A percentile compares a stretch with the other conserved stretches of the same genome.
Evolutionary conservation across 1,284 basidiomycete genomes (phyloP).

Genomic region (Pisolithus thermaeus): DNA sequence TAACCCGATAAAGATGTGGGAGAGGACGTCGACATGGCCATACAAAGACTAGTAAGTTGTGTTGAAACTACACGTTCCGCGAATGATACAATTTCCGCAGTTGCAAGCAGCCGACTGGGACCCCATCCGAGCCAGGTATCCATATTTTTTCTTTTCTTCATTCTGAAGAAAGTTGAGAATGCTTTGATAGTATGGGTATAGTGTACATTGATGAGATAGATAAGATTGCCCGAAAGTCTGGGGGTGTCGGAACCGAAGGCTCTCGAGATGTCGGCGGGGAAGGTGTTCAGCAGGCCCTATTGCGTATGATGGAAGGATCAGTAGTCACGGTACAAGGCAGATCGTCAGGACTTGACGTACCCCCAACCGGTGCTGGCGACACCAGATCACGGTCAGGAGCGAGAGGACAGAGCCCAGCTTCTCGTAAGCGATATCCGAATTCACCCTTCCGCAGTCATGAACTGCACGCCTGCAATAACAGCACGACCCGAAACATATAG

Average conservation of each 20-base stretch:
- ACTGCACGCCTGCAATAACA: constrained; percentile 20
- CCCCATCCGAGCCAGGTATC: constrained; percentile 68
- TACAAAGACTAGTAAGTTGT: constrained; percentile 66
- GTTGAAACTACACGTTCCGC: not conserved
- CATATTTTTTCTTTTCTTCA: not conserved
- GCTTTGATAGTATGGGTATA: constrained; percentile 67
- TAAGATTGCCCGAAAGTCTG: constrained; percentile 76
- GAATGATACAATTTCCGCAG: constrained; percentile 29
- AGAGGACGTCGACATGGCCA: constrained; percentile 89
- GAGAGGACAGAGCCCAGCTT: constrained; percentile 17
- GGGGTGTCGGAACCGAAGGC: constrained; percentile 58
- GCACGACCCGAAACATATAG: constrained; percentile 65
- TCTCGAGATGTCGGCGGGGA: constrained; percentile 92
- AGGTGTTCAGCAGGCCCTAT: constrained; percentile 90
- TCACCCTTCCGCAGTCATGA: not conserved
- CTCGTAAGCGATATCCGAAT: constrained; percentile 15
- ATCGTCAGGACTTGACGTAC: constrained; percentile 43
- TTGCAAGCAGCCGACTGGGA: constrained; percentile 86
- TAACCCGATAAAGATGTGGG: constrained; percentile 68
- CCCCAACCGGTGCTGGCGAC: constrained; percentile 36
- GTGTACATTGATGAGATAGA: constrained; percentile 97
- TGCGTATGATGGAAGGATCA: constrained; percentile 92
- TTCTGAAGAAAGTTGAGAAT: constrained; percentile 4
- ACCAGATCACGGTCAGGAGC: constrained; percentile 43
- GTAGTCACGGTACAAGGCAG: constrained; percentile 78